Percentiles rank a stretch among this genome's conserved stretches.
phyloP scores from a whole-genome alignment of 78 protist genomes.

The Speleostelium caveatum region DNA sequence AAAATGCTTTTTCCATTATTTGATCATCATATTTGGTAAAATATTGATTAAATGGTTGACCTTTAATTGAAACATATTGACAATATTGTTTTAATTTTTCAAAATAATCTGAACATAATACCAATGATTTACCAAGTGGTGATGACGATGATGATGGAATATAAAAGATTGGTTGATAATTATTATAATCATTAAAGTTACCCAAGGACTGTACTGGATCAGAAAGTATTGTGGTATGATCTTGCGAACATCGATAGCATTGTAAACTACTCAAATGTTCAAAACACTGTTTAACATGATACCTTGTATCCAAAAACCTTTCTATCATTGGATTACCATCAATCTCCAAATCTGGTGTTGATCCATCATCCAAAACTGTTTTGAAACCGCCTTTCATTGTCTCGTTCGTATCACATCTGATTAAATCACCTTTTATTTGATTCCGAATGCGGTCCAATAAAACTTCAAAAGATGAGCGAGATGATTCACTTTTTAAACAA shows the following conservation, averaged over 20 bases:
- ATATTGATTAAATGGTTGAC: background rate
- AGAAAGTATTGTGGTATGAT: slow-evolving; percentile 15
- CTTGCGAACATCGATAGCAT: slow-evolving; percentile 42
- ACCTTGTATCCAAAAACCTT: slow-evolving; percentile 31
- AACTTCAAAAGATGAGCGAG: background rate
- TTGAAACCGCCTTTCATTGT: background rate
- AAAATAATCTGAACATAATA: background rate
- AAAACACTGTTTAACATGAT: slow-evolving; percentile 16
- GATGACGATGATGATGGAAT: background rate
- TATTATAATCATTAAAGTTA: too few species aligned
- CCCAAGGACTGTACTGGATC: background rate
- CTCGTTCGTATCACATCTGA: background rate
- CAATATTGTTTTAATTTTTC: background rate
- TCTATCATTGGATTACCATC: background rate
- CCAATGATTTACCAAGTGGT: background rate
- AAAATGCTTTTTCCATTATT: too few species aligned
- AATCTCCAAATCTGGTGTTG: slow-evolving; percentile 25
- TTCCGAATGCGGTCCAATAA: background rate
- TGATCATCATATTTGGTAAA: too few species aligned
- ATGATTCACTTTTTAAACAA: background rate
- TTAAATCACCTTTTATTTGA: background rate
- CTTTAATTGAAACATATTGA: background rate
- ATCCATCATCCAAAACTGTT: background rate
- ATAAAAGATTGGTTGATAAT: background rate
- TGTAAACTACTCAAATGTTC: slow-evolving; percentile 27